Percentiles rank a stretch among this genome's conserved stretches.
These are phyloP conservation scores for Saccharum officinarum DNA, from an alignment of 176 grass and related monocot species.

Conservation along the genomic window DNA sequence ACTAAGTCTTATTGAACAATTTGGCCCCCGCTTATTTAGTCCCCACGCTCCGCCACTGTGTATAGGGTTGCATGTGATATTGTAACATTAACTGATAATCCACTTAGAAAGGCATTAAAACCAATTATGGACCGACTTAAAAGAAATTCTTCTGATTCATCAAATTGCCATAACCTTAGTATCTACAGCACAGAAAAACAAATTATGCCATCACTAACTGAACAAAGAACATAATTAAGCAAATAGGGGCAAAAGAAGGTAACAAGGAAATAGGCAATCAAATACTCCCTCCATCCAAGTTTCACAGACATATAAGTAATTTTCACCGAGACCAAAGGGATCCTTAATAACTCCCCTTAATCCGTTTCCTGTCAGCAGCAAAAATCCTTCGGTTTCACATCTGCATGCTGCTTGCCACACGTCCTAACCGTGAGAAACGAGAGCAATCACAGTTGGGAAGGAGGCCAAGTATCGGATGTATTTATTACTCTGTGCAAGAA, in stretches of 20 bases:
- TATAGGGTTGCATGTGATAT: background rate
- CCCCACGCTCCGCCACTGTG: too few relatives aligned
- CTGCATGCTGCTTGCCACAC: too few relatives aligned
- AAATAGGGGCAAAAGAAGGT: background rate
- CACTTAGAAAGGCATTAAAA: background rate
- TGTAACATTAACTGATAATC: background rate
- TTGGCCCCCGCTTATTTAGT: too few relatives aligned
- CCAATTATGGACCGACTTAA: background rate
- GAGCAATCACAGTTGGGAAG: background rate
- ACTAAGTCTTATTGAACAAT: too few relatives aligned
- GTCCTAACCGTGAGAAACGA: background rate
- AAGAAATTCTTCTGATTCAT: background rate
- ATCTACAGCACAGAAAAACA: background rate
- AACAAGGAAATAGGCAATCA: background rate
- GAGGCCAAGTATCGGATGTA: background rate
- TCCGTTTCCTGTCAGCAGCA: background rate
- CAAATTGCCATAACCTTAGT: conserved; percentile 3
- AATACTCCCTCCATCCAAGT: background rate
- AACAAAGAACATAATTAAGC: background rate
- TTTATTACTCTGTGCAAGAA: background rate
- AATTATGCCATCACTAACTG: background rate
- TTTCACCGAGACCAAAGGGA: background rate
- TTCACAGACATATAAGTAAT: background rate
- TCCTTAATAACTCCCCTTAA: background rate
- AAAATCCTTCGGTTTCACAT: too few relatives aligned